Evolutionary conservation across 2,329 filamentous ascomycete genomes (phyloP).

Genomic region (Hansfordia pulvinata): DNA sequence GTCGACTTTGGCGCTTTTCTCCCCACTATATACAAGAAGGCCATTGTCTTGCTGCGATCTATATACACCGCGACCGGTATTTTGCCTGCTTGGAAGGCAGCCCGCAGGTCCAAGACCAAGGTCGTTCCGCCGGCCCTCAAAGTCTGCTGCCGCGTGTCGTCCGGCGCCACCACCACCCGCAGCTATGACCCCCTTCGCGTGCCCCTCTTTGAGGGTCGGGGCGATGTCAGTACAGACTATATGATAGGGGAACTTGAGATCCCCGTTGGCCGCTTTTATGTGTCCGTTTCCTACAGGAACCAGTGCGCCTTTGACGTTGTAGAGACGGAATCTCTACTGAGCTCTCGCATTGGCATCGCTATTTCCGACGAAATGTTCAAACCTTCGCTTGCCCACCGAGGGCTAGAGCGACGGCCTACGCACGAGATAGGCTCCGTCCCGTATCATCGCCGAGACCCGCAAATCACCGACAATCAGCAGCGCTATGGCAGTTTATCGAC

Average conservation of each 20-base stretch:
- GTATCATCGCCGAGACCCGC: constrained; percentile 34
- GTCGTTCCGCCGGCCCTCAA: constrained; percentile 53
- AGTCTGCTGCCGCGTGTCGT: constrained; percentile 68
- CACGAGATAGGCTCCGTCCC: constrained; percentile 64
- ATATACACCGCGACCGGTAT: constrained; percentile 73
- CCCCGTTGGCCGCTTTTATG: constrained; percentile 70
- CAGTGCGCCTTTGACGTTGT: constrained; percentile 87
- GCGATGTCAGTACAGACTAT: constrained; percentile 59
- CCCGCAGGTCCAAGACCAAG: constrained; percentile 58
- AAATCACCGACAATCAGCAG: constrained; percentile 51
- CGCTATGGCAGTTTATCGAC: constrained; percentile 85
- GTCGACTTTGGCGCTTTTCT: constrained; percentile 51
- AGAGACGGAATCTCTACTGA: constrained; percentile 79
- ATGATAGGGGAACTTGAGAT: constrained; percentile 76
- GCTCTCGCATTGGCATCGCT: constrained; percentile 77
- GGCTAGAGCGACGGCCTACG: constrained; percentile 22
- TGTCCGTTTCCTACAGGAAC: constrained; percentile 71
- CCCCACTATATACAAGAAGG: constrained; percentile 92
- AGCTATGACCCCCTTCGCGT: constrained; percentile 56
- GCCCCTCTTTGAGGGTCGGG: constrained; percentile 51
- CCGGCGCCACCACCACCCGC: constrained; percentile 39
- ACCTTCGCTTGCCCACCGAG: constrained; percentile 55
- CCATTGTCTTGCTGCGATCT: constrained; percentile 85
- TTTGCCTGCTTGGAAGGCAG: constrained; percentile 76
- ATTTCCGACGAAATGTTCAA: constrained; percentile 79